phyloP scores from a whole-genome alignment of 2,329 filamentous ascomycete genomes.

The Aspergillus neotritici region DNA sequence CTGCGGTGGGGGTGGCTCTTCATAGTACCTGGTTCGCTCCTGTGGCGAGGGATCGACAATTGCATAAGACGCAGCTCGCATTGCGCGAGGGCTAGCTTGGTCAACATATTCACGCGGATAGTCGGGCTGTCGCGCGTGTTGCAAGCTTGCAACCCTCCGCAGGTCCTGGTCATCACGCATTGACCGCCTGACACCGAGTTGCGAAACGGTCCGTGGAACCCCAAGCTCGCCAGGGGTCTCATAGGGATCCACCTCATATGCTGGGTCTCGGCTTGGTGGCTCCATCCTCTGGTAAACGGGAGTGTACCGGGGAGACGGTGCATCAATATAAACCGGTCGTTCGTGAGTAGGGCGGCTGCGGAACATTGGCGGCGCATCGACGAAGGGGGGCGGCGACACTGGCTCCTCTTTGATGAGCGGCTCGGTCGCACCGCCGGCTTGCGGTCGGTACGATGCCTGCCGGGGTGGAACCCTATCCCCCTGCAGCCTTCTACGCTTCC shows the following conservation, averaged over 20 bases:
- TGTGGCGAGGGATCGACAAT: conserved; percentile 35
- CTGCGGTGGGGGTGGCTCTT: conserved; percentile 29
- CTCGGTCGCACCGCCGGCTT: conserved; percentile 36
- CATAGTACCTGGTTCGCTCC: conserved; percentile 36
- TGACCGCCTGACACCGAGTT: conserved; percentile 33
- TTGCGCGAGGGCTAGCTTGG: conserved; percentile 31
- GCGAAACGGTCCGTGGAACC: conserved; percentile 36
- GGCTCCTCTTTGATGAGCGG: conserved; percentile 59
- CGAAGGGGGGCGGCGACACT: conserved; percentile 55
- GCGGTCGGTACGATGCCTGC: conserved; percentile 29
- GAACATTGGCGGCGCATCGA: conserved; percentile 37
- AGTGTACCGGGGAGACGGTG: conserved; percentile 37
- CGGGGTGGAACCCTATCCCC: conserved; percentile 33
- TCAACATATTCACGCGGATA: conserved; percentile 42
- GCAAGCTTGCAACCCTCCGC: conserved; percentile 44
- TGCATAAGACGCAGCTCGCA: conserved; percentile 37
- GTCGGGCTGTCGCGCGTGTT: conserved; percentile 40
- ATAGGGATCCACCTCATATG: conserved; percentile 35
- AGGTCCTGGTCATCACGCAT: conserved; percentile 42
- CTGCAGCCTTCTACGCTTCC: conserved; percentile 48
- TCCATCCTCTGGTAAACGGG: conserved; percentile 33
- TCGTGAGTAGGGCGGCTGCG: conserved; percentile 32
- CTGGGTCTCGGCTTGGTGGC: conserved; percentile 21
- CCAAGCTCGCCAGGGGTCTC: conserved; percentile 29
- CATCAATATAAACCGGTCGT: conserved; percentile 46